Base-by-base conservation (phyloP, 148 eudicot species). In the Vaccinium myrtillus region DNA sequence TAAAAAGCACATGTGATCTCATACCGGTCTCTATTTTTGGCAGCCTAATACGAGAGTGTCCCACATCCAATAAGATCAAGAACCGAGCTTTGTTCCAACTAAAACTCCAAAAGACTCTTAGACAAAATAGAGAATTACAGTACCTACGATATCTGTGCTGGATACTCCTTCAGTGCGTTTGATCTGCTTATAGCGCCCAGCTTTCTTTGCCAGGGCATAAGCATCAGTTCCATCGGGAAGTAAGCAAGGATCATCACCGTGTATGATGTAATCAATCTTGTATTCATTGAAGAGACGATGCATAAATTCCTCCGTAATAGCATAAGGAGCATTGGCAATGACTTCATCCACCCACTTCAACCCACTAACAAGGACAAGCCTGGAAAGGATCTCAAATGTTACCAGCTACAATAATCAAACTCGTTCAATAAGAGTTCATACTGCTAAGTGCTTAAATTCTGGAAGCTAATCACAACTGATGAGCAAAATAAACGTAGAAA, bases 271-370 rank as follows among this genome's bases (percentile, higher is more conserved):
- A 80, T 97, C 99, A 88, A 95, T 95, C 81, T 90, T 92, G 85
- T 94, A 89, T 82, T 95, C 98, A 58, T 91, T 95, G 87, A 97
- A 97, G 39, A 97, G 98, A 86, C 90, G 90, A 84, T 92, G 86
- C 99, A 97, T 97, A 84, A 97, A 95, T 79, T 92, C 98, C 87
- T 97, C 98, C 1, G 98, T 95, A 78, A 97, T 95, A 81, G 87
- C 98, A 87, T 97, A 97, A 39, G 99, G 98, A 55, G 97, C 98
- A 88, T 87, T 83, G 4, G 98, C 87, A 85, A 95, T 95, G 83
- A 97, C 99, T 90, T 94, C 98, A 87, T 95, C 93, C 84, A 97
- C 99, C 99, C 99, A 97, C 91, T 97, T 96, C 89, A 97, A 90
- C 76, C 98, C 98, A 80, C 96, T 94, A 86, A 97, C 98, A 87